Percentiles rank a stretch among this genome's conserved stretches.
phyloP scores from a whole-genome alignment of 148 eudicot species.

The Drosera capensis region DNA sequence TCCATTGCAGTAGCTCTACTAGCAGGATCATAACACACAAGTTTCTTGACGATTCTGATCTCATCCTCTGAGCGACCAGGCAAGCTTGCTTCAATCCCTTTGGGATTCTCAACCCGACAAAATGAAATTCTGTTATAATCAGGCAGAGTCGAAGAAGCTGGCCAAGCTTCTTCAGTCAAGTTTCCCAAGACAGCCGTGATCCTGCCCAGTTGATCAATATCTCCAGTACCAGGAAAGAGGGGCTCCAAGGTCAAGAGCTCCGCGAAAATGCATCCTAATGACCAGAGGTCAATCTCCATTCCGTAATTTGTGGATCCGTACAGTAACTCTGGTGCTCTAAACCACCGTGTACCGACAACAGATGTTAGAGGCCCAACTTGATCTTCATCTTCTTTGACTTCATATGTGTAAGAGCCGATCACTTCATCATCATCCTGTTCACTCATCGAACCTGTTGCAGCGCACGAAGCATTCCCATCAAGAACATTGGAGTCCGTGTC shows the following conservation, averaged over 20 bases:
- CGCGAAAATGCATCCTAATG: constrained; percentile 79
- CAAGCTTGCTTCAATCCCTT: constrained; percentile 52
- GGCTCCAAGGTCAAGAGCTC: constrained; percentile 77
- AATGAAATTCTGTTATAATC: constrained; percentile 62
- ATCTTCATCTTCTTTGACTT: constrained; percentile 32
- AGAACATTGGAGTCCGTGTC: constrained; percentile 45
- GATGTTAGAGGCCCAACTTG: constrained; percentile 50
- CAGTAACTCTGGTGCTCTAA: constrained; percentile 78
- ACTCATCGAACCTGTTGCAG: constrained; percentile 67
- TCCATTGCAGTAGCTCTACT: constrained; percentile 85
- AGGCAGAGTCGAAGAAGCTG: constrained; percentile 69
- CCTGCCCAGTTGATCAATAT: constrained; percentile 76
- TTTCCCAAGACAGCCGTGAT: constrained; percentile 64
- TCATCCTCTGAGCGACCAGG: constrained; percentile 45
- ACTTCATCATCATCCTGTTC: constrained; percentile 54
- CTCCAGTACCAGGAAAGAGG: constrained; percentile 69
- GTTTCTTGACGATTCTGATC: constrained; percentile 48
- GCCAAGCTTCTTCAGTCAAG: constrained; percentile 53
- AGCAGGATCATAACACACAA: constrained; percentile 61
- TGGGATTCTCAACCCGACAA: constrained; percentile 40
- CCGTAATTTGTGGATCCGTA: constrained; percentile 80
- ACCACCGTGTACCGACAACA: constrained; percentile 97
- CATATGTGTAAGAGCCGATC: constrained; percentile 34
- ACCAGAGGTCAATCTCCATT: constrained; percentile 75
- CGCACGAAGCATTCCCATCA: constrained; percentile 80